Evolutionary conservation across 2,329 filamentous ascomycete genomes (phyloP).

Genomic region (Metarhizium brunneum): DNA sequence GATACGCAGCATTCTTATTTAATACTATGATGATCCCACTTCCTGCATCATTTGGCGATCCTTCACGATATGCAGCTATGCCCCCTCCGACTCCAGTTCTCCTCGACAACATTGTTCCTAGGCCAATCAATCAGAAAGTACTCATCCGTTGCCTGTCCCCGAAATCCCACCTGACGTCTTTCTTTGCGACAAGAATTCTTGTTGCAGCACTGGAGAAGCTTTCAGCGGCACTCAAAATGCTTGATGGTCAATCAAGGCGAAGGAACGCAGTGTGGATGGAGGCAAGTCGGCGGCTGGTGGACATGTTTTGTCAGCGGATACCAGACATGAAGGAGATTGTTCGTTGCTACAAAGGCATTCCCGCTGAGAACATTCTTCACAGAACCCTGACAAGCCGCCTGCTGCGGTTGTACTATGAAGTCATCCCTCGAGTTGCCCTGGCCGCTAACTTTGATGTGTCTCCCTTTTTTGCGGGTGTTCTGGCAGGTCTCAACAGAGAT

Average conservation of each 20-base stretch:
- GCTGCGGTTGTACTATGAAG: slow-evolving; percentile 75
- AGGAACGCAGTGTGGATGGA: slow-evolving; percentile 54
- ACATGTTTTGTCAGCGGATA: slow-evolving; percentile 68
- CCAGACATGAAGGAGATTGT: slow-evolving; percentile 78
- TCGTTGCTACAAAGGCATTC: slow-evolving; percentile 59
- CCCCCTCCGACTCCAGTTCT: slow-evolving; percentile 73
- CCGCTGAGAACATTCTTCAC: slow-evolving; percentile 61
- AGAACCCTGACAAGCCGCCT: slow-evolving; percentile 71
- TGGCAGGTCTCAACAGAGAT: slow-evolving; percentile 51
- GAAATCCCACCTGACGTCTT: slow-evolving; percentile 68
- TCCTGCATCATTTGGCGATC: slow-evolving; percentile 62
- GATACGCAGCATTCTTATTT: slow-evolving; percentile 83
- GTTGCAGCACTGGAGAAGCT: slow-evolving; percentile 75
- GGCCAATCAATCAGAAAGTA: slow-evolving; percentile 70
- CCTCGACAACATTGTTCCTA: slow-evolving; percentile 79
- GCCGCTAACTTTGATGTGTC: slow-evolving; percentile 87
- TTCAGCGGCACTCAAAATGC: slow-evolving; percentile 49
- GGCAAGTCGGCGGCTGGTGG: slow-evolving; percentile 55
- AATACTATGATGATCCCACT: slow-evolving; percentile 67
- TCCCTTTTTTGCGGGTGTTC: slow-evolving; percentile 57
- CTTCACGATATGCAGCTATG: slow-evolving; percentile 47
- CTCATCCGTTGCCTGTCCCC: slow-evolving; percentile 71
- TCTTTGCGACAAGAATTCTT: slow-evolving; percentile 76
- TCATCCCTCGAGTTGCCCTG: slow-evolving; percentile 68
- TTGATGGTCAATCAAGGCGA: slow-evolving; percentile 35